Evolutionary conservation across 1,139 yeast genomes (phyloP).

Genomic region (Saccharomyces hybrid): DNA sequence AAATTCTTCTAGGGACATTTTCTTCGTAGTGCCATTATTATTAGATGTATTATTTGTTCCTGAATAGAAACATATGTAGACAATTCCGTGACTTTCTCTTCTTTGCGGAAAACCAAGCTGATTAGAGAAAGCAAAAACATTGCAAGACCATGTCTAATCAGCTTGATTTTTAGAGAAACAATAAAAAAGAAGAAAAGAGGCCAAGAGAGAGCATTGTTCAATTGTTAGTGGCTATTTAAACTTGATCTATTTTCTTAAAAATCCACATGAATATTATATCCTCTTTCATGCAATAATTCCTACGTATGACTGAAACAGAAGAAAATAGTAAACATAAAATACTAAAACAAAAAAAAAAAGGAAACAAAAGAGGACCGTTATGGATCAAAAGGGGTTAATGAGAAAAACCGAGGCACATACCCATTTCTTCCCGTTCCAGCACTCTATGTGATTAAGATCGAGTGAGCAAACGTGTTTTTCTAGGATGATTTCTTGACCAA

Average conservation of each 20-base stretch:
- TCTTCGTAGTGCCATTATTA: constrained; percentile 25
- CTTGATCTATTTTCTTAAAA: background rate
- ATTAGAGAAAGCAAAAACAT: background rate
- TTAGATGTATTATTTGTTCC: constrained; percentile 3
- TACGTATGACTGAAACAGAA: background rate
- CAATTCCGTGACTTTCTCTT: background rate
- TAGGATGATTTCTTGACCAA: background rate
- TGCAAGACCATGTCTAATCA: background rate
- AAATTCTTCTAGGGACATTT: constrained; percentile 32
- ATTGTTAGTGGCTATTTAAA: background rate
- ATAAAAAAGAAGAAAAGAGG: background rate
- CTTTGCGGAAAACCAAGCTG: background rate
- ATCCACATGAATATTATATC: background rate
- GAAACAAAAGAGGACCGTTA: background rate
- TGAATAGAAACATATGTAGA: background rate
- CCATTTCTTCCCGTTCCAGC: constrained; percentile 1
- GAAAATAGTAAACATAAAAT: background rate
- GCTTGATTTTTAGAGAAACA: background rate
- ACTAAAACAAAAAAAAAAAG: background rate
- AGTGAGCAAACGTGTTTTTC: background rate
- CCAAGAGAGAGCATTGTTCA: background rate
- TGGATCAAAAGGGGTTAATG: background rate
- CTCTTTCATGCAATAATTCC: background rate
- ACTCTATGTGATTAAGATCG: background rate
- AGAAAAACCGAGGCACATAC: constrained; percentile 1